Evolutionary conservation across 2,329 filamentous ascomycete genomes (phyloP).

Genomic region (Teratosphaeriaceae sp.): DNA sequence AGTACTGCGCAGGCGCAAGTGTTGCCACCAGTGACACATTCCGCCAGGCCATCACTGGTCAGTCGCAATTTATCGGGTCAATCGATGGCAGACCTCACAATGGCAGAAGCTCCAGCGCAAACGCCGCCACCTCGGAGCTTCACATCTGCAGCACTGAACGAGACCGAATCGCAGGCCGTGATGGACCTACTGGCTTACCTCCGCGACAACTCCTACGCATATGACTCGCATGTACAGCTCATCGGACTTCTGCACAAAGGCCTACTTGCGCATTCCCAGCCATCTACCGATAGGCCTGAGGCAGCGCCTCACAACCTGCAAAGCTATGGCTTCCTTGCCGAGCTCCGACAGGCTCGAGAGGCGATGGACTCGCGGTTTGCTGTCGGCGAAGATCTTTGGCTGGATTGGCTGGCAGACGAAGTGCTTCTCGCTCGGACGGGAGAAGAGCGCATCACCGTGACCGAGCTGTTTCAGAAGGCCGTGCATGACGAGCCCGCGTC

Average conservation of each 20-base stretch:
- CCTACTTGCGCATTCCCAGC: conserved; percentile 35
- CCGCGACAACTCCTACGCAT: conserved; percentile 43
- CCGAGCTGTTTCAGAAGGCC: conserved; percentile 67
- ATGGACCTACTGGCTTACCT: conserved; percentile 38
- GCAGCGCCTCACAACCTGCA: conserved; percentile 26
- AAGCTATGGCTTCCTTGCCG: conserved; percentile 38
- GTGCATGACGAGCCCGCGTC: conserved; percentile 66
- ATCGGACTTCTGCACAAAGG: conserved; percentile 44
- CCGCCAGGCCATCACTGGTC: conserved; percentile 15
- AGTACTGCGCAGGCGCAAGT: conserved; percentile 24
- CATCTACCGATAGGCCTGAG: conserved; percentile 18
- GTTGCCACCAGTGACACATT: conserved; percentile 20
- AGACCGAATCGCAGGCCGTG: conserved; percentile 38
- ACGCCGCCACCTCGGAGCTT: conserved; percentile 37
- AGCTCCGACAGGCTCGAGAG: conserved; percentile 46
- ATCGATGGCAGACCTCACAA: conserved; percentile 39
- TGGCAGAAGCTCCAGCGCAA: conserved; percentile 41
- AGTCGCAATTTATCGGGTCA: conserved; percentile 35
- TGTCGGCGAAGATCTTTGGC: conserved; percentile 70
- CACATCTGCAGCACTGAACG: conserved; percentile 36
- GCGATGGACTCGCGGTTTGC: conserved; percentile 59
- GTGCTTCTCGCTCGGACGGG: conserved; percentile 53
- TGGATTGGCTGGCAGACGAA: conserved; percentile 69
- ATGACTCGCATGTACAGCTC: conserved; percentile 42
- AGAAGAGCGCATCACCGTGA: conserved; percentile 60